A percentile compares a stretch with the other conserved stretches of the same genome.
Conservation (phyloP, 2,329 filamentous ascomycete genomes). For the Capronia coronata region DNA sequence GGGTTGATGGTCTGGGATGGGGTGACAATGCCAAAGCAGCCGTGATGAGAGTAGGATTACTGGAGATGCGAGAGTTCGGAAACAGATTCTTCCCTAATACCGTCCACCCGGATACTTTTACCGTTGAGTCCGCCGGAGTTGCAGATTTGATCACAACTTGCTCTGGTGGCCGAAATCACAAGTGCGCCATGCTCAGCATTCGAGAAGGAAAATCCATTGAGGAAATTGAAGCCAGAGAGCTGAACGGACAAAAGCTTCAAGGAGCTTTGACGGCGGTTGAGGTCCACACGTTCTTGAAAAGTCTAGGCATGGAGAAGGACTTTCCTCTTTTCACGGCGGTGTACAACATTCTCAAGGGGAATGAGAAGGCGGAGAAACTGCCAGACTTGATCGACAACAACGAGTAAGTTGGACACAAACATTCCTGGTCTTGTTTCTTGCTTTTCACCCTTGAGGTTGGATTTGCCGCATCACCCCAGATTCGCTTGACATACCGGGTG, state of each 20-base stretch:
- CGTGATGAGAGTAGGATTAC: constrained; percentile 88
- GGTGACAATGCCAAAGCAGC: constrained; percentile 99
- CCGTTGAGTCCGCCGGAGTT: constrained; percentile 91
- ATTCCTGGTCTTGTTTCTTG: background rate
- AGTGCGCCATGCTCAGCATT: constrained; percentile 82
- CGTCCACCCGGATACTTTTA: constrained; percentile 78
- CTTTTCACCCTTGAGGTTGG: constrained; percentile 1
- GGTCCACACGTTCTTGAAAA: constrained; percentile 81
- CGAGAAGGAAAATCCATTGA: constrained; percentile 71
- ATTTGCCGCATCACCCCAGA: background rate
- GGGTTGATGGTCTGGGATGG: constrained; percentile 92
- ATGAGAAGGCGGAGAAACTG: constrained; percentile 71
- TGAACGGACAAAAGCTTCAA: constrained; percentile 96
- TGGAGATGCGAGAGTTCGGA: constrained; percentile 96
- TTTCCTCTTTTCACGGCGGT: constrained; percentile 93
- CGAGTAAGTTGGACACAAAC: constrained; percentile 12
- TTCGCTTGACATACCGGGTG: background rate
- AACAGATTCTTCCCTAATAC: constrained; percentile 85
- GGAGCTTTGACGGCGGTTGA: constrained; percentile 87
- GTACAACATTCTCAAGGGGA: constrained; percentile 70
- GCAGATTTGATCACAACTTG: constrained; percentile 94
- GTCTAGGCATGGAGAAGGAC: constrained; percentile 67
- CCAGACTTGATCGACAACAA: constrained; percentile 57
- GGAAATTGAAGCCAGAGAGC: constrained; percentile 79
- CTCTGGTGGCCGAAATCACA: constrained; percentile 85